Evolutionary conservation across 1,284 basidiomycete species (phyloP), one percentile per base, ranked within the genome.

Genomic region (Vanrija pseudolonga): DNA sequence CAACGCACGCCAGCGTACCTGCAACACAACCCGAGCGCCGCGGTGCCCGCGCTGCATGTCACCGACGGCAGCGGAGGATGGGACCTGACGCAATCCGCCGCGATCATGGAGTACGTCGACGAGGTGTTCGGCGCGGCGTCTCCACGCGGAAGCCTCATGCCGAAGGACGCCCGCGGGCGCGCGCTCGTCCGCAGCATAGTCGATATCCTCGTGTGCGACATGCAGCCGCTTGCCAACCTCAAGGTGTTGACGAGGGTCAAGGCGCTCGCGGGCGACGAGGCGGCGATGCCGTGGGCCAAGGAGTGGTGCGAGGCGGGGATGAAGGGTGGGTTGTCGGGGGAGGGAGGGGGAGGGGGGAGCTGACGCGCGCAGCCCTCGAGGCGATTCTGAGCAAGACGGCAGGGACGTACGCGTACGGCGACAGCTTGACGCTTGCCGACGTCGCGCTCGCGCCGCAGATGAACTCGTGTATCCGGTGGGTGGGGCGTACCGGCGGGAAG

Each of bases 101-200:
- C 55, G 11, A 60, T 60, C 40, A 48, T 60, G 37, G 58, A 60
- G 52, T 60, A 53, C 39, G 38, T 60, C 26, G 58, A 60, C 44
- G 58, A 53, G 38, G 36, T 39, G 15, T 54, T 24, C 14, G 56
- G 56, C 23, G 19, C 19, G 1, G 1, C 17, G 20, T 50, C 50
- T 15, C 26, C 42, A 15, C 18, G 23, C 3, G 55, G 55, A 6
- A 22, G 23, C 17, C 55, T 60, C 0, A 47, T 60, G 23, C 58
- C 58, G 1, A 23, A 39, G n/a, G 48, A 42, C 39, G 45, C 51
- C 17, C 20, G 36, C 23, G 53, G 36, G n/a, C 49, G 55, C 17
- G 55, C 52, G 3, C 14, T 46, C 4, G 49, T 60, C 1, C 45
- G 58, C 32, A 43, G 37, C 26, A 54, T 60, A 3, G 44, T 56